Base-by-base conservation (phyloP, 192 early-diverging fungal genomes). In the Phlyctochytrium arcticum region DNA sequence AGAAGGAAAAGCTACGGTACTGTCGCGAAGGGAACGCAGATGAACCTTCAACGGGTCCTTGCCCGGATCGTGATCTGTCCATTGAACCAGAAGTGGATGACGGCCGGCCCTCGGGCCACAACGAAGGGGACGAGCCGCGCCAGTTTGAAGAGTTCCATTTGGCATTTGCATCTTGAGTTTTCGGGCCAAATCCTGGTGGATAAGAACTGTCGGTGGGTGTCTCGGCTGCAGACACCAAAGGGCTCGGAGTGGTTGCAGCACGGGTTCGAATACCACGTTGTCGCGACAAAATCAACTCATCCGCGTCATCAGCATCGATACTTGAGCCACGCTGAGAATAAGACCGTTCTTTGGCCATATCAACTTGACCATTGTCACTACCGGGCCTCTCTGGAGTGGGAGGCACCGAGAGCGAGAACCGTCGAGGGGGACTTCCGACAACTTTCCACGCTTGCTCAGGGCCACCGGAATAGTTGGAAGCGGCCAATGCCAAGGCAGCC, bases 1-100 rank as follows among this genome's bases (percentile, higher is more conserved):
- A 87, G 65, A 86, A 84, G 0, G 85, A 87, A 23, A 80, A 69
- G 67, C 84, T 86, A 34, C 85, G 74, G 29, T 79, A 83, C 66
- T 86, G 78, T 12, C 85, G 73, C 54, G 58, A 35, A 4, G 49
- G 60, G 27, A 57, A 70, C 34, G 60, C 42, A 46, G 67, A 32
- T 67, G 77, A 48, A 58, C 73, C 35, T 6, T 67, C 48, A 17
- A 17, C 47, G n/a, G 65, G 10, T 67, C 29, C 36, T 55, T 67
- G 36, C 36, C 54, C 49, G 48, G 72, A 59, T 50, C 63, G 7
- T 34, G 56, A 60, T n/a, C n/a, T n/a, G n/a, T n/a, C n/a, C n/a
- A n/a, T n/a, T n/a, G n/a, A n/a, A 44, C 68, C 39, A 57, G 39
- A 44, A 32, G 74, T 47, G 46, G 55, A 59, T 17, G 29, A 17